Evolutionary conservation across 2,329 filamentous ascomycete genomes (phyloP).

Genomic region (Escovopsis sp.): DNA sequence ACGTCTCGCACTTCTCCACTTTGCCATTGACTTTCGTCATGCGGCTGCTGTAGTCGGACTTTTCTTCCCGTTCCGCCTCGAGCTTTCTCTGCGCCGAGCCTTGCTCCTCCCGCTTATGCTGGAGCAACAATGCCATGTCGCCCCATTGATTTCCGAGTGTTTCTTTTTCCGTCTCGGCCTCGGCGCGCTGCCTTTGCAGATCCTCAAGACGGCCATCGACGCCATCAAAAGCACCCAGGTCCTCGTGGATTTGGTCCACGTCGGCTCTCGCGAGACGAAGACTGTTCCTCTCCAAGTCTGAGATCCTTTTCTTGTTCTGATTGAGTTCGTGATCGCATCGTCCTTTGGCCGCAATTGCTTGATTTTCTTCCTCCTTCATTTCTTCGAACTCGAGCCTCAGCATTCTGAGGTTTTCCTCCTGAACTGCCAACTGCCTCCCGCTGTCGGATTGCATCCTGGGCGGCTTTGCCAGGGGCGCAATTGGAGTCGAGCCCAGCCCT

Average conservation of each 20-base stretch:
- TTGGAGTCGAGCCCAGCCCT: constrained; percentile 25
- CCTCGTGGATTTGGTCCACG: constrained; percentile 34
- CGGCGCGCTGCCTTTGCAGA: constrained; percentile 41
- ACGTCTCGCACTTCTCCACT: constrained; percentile 29
- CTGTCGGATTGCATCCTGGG: constrained; percentile 71
- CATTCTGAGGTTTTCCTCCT: constrained; percentile 34
- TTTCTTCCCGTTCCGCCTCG: constrained; percentile 18
- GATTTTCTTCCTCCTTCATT: constrained; percentile 32
- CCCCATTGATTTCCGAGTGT: constrained; percentile 41
- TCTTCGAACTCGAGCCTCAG: constrained; percentile 39
- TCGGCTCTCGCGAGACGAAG: constrained; percentile 45
- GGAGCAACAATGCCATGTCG: constrained; percentile 28
- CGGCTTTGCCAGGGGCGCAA: constrained; percentile 31
- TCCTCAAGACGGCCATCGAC: constrained; percentile 50
- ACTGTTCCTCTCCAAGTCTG: constrained; percentile 31
- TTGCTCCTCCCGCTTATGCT: constrained; percentile 26
- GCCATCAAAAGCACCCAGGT: constrained; percentile 51
- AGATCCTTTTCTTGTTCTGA: constrained; percentile 24
- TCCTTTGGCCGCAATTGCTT: constrained; percentile 31
- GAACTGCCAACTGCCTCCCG: constrained; percentile 45
- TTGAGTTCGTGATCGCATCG: constrained; percentile 29
- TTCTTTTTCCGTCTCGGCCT: constrained; percentile 32
- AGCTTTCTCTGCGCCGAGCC: constrained; percentile 25
- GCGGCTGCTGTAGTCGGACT: constrained; percentile 26
- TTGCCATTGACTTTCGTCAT: constrained; percentile 42